These are phyloP conservation scores for Stylonectria norvegica DNA, from an alignment of 2,329 filamentous ascomycete species.

Conservation along the genomic window DNA sequence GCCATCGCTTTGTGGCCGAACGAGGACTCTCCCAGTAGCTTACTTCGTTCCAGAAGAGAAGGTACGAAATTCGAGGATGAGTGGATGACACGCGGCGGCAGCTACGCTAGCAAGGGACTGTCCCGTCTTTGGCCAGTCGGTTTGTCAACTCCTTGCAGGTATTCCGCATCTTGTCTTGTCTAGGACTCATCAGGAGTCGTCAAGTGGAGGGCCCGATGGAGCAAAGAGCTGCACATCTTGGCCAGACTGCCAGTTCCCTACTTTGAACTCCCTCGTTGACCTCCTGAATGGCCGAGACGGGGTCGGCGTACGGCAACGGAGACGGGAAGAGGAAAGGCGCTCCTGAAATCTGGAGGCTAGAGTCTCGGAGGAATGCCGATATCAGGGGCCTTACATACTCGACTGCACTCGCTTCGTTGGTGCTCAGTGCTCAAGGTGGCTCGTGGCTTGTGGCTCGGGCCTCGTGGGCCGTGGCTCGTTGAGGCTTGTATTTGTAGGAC, in stretches of 20 bases:
- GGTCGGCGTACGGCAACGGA: conserved; percentile 10
- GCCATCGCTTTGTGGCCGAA: not conserved
- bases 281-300: conserved; percentile 12
- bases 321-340: conserved; percentile 15
- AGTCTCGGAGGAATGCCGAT: conserved; percentile 15
- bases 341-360: conserved; percentile 28
- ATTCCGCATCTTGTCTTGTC: too few relatives aligned
- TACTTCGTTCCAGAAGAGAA: not conserved
- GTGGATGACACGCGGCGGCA: not conserved
- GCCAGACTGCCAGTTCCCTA: too few relatives aligned
- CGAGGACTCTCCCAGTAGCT: not conserved
- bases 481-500: not conserved
- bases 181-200: too few relatives aligned
- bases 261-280: too few relatives aligned
- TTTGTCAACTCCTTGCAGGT: too few relatives aligned
- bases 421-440: conserved; percentile 1
- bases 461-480: too few relatives aligned
- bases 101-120: not conserved
- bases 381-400: not conserved
- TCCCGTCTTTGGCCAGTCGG: too few relatives aligned
- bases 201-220: too few relatives aligned
- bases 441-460: too few relatives aligned
- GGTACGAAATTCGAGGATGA: not conserved
- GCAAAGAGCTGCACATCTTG: too few relatives aligned
- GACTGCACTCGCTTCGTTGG: conserved; percentile 7